phyloP scores from a whole-genome alignment of 2,329 filamentous ascomycete species.

The Diplocarpon mali region DNA sequence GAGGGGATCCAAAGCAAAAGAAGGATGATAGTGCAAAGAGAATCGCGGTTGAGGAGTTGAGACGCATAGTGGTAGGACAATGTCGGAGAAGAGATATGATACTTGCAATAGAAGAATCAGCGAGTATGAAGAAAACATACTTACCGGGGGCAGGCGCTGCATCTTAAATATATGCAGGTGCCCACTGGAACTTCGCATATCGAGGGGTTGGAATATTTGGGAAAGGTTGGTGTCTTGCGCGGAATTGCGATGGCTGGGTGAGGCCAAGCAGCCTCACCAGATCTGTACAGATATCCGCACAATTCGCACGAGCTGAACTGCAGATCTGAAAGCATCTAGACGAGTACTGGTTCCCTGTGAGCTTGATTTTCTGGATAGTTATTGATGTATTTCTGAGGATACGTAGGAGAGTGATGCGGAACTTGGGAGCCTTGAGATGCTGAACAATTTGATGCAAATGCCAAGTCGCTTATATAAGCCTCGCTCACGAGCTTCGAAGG shows the following conservation, averaged over 20 bases:
- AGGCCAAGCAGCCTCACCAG: too few species aligned
- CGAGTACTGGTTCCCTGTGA: too few species aligned
- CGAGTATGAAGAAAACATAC: constrained; percentile 12
- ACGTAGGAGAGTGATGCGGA: too few species aligned
- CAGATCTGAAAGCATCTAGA: too few species aligned
- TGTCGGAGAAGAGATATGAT: constrained; percentile 5
- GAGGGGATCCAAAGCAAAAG: constrained; percentile 16
- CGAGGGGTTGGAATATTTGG: constrained; percentile 19
- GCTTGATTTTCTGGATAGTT: too few species aligned
- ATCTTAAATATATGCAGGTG: constrained; percentile 17
- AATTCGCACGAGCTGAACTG: too few species aligned
- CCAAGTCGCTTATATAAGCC: too few species aligned
- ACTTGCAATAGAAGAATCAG: constrained; percentile 6
- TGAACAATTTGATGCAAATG: too few species aligned
- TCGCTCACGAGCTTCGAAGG: too few species aligned
- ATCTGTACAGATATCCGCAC: too few species aligned
- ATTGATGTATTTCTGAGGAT: too few species aligned
- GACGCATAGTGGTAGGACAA: constrained; percentile 16
- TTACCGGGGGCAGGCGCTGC: constrained; percentile 8
- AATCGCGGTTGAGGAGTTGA: constrained; percentile 16
- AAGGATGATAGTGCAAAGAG: constrained; percentile 22
- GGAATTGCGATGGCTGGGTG: constrained; percentile 14
- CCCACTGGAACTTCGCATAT: constrained; percentile 8
- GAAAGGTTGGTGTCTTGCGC: constrained; percentile 18
- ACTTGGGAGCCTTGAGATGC: too few species aligned